Evolutionary conservation across 1,139 yeast genomes (phyloP).

Genomic region (Debaryomyces robertsiae): DNA sequence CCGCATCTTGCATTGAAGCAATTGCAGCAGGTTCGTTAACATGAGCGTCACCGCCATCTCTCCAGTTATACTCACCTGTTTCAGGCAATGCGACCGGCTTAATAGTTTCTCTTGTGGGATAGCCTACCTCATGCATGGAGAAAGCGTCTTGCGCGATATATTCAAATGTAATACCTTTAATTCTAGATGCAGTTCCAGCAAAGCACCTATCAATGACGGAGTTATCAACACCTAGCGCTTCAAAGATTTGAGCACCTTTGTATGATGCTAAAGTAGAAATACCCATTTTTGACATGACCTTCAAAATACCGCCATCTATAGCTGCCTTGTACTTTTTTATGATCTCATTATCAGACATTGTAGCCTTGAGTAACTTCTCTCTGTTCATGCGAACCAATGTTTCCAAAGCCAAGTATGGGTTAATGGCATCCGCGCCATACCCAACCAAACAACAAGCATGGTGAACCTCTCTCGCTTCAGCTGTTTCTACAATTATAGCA

Average conservation of each 20-base stretch:
- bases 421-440: slow-evolving; percentile 95
- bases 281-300: slow-evolving; percentile 99
- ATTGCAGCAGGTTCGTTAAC: slow-evolving; percentile 93
- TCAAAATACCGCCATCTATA: slow-evolving; percentile 85
- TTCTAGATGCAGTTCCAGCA: slow-evolving; percentile 96
- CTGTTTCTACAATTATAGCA: slow-evolving; percentile 88
- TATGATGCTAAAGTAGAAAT: slow-evolving; percentile 95
- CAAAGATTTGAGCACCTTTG: slow-evolving; percentile 98
- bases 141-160: slow-evolving; percentile 96
- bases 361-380: slow-evolving; percentile 70
- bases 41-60: slow-evolving; percentile 98
- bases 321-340: slow-evolving; percentile 79
- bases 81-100: slow-evolving; percentile 82
- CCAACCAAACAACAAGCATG: slow-evolving; percentile 94
- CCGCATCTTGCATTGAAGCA: slow-evolving; percentile 96
- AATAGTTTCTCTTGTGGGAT: slow-evolving; percentile 72
- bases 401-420: slow-evolving; percentile 92
- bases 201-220: slow-evolving; percentile 94
- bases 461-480: slow-evolving; percentile 97
- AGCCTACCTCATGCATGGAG: slow-evolving; percentile 90
- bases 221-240: slow-evolving; percentile 93
- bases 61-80: slow-evolving; percentile 97
- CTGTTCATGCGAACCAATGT: slow-evolving; percentile 81
- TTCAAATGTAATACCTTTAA: slow-evolving; percentile 92
- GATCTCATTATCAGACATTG: slow-evolving; percentile 58